A percentile compares a stretch with the other conserved stretches of the same genome.
These are phyloP conservation scores for Solanum commersonii DNA, from an alignment of 257 asterid genomes.

Conservation along the genomic window DNA sequence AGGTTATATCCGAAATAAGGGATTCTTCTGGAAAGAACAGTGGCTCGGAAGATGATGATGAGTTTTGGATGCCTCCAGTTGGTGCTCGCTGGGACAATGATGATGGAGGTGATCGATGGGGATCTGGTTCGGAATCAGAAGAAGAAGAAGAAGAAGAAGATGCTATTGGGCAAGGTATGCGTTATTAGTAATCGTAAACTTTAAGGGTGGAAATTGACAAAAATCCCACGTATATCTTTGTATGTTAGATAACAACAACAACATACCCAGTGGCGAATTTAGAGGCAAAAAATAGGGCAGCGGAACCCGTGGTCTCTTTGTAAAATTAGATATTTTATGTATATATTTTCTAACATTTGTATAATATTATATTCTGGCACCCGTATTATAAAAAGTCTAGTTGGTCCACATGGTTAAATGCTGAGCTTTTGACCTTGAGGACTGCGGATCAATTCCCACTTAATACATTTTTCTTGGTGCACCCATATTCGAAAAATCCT, in stretches of 20 bases:
- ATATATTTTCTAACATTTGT: background rate
- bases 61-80: constrained; percentile 84
- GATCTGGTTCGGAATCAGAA: constrained; percentile 49
- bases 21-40: constrained; percentile 35
- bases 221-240: background rate
- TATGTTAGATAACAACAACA: background rate
- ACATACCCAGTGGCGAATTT: background rate
- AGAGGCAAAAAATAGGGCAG: background rate
- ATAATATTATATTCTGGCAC: background rate
- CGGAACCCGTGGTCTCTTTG: background rate
- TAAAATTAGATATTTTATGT: background rate
- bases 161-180: constrained; percentile 47
- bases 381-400: too few relatives aligned
- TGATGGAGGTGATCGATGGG: constrained; percentile 89
- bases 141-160: constrained; percentile 36
- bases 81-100: constrained; percentile 96
- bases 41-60: constrained; percentile 45
- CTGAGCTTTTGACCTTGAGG: background rate
- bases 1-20: constrained; percentile 37
- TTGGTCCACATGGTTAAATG: background rate
- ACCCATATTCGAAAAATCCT: too few relatives aligned
- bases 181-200: background rate
- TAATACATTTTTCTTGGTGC: too few relatives aligned
- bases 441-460: too few relatives aligned
- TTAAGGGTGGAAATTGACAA: background rate